Base-by-base conservation (phyloP, 805 yeast genomes). In the Maudiozyma saulgeensis region DNA sequence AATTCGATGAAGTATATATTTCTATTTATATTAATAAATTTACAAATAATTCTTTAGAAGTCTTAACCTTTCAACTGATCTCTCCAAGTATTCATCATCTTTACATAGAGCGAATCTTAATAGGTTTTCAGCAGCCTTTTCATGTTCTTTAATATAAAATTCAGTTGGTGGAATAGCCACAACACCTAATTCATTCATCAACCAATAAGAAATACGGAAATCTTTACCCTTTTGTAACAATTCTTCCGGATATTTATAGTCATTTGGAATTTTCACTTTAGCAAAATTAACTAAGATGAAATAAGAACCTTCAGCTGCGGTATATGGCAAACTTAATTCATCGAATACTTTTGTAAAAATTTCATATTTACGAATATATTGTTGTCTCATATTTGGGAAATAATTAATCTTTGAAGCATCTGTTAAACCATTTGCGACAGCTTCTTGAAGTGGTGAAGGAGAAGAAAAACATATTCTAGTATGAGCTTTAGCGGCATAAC, bases 91-190 rank as follows among this genome's bases (percentile, higher is more conserved):
- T 4, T 71, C 75, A 63, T 93, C 95, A 58, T 86, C 96, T 70
- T 93, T 93, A 75, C 99, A 93, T 18, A 93, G 95, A 15, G 99
- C 98, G 66, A 93, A 90, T 62, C 99, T 81, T 53, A 93, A 72
- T 63, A 88, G 79, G 58, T 87, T 82, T 63, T 90, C 96, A 49
- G 91, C 89, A 16, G 82, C 80, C 49, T 78, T 72, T 32, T 85
- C 89, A 55, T 84, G 81, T 51, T 78, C 81, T 9, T 80, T 77
- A 42, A 81, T 76, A 60, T 87, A 80, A 62, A 93, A 93, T 68
- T 91, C 98, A n/a, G 96, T 84, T 28, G 98, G 98, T 11, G 99
- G 99, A 55, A 93, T 93, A 4, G 96, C 84, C 19, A 93, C 98
- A 40, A 93, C 95, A 11, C 99, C 99, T 50, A 91, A 66, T 63